These are phyloP conservation scores for Parascedosporium putredinis DNA, from an alignment of 2,329 filamentous ascomycete species.

Conservation along the genomic window DNA sequence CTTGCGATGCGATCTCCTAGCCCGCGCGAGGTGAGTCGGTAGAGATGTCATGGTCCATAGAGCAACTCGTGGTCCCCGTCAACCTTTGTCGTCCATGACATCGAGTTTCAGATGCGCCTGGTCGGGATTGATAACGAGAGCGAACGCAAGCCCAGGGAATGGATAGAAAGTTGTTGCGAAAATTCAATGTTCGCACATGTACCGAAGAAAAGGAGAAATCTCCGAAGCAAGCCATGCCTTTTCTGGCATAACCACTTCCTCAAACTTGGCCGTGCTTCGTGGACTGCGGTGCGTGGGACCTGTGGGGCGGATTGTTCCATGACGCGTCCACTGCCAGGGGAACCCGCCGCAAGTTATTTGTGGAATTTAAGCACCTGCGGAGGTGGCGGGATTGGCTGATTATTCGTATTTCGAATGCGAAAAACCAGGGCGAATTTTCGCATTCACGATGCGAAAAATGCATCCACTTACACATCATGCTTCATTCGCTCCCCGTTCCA, in stretches of 20 bases:
- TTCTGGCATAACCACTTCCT: no score
- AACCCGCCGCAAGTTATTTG: not conserved
- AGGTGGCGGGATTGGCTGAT: not conserved
- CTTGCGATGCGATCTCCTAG: slow-evolving; percentile 20
- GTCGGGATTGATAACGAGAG: no score
- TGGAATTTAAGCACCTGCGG: not conserved
- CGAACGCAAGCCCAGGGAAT: no score
- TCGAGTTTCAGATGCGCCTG: no score
- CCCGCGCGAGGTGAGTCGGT: not conserved
- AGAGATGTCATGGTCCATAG: not conserved
- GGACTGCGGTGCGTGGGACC: no score
- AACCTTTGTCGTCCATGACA: not conserved
- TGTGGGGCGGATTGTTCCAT: not conserved
- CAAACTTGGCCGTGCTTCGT: no score
- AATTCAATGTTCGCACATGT: no score
- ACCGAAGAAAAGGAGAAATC: no score
- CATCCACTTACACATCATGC: not conserved
- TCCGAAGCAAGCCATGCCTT: no score
- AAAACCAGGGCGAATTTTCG: not conserved
- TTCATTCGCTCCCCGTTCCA: not conserved
- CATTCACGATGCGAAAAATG: not conserved
- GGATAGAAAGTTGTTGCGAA: no score
- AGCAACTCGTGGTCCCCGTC: no score
- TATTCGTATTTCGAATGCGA: slow-evolving; percentile 2
- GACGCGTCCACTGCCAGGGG: not conserved